These are phyloP conservation scores for Tylopilus felleus DNA, from an alignment of 768 basidiomycete species.

Conservation along the genomic window DNA sequence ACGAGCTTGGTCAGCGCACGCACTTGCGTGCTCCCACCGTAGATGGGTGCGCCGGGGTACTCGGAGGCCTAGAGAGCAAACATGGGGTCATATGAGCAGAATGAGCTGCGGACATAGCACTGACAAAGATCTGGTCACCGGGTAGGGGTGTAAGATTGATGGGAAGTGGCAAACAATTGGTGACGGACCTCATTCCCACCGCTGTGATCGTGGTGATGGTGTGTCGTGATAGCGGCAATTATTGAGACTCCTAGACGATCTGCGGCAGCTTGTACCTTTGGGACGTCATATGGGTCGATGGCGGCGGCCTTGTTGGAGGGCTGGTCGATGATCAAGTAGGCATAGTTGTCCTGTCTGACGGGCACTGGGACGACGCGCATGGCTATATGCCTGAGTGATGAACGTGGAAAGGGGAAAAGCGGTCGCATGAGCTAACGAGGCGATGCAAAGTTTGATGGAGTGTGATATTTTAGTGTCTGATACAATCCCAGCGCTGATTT, in stretches of 20 bases:
- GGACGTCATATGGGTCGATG: constrained; percentile 77
- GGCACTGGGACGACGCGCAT: constrained; percentile 83
- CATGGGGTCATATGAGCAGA: background rate
- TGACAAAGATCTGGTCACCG: constrained; percentile 28
- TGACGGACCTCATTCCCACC: constrained; percentile 74
- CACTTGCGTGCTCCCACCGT: constrained; percentile 76
- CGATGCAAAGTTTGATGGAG: constrained; percentile 16
- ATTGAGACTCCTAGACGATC: constrained; percentile 59
- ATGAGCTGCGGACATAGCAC: constrained; percentile 9
- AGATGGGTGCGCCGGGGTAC: constrained; percentile 51
- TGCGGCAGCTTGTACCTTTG: constrained; percentile 64
- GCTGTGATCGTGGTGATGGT: constrained; percentile 88
- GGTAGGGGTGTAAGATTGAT: constrained; percentile 9
- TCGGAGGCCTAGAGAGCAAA: constrained; percentile 38
- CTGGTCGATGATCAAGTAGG: constrained; percentile 77
- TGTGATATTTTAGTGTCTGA: constrained; percentile 5
- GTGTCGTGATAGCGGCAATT: constrained; percentile 80
- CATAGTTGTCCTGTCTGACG: constrained; percentile 80
- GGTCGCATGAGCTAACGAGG: constrained; percentile 16
- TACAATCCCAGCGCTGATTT: constrained; percentile 4
- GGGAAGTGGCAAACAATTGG: background rate
- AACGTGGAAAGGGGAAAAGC: constrained; percentile 13
- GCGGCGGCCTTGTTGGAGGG: constrained; percentile 65
- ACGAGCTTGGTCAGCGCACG: constrained; percentile 69
- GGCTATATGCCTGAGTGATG: constrained; percentile 7